Evolutionary conservation across 2,329 filamentous ascomycete genomes (phyloP).

Genomic region (Gliomastix tumulicola): DNA sequence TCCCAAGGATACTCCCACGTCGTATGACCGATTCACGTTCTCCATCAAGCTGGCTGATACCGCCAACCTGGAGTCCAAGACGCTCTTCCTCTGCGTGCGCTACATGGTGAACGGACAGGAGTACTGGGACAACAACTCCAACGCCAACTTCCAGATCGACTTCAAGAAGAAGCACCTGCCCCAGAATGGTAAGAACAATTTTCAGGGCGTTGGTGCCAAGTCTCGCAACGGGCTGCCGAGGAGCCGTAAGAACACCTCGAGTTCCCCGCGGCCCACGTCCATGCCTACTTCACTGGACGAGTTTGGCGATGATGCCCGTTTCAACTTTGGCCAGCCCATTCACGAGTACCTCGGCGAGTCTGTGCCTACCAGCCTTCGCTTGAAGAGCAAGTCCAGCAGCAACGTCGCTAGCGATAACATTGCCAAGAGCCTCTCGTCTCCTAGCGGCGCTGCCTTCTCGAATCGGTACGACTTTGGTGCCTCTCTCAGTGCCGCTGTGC

Average conservation of each 20-base stretch:
- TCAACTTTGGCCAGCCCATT: conserved; percentile 52
- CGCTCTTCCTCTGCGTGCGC: conserved; percentile 83
- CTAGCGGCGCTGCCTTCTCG: conserved; percentile 70
- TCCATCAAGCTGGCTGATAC: conserved; percentile 88
- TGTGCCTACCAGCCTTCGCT: conserved; percentile 50
- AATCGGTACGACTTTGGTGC: conserved; percentile 94
- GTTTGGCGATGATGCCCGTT: conserved; percentile 56
- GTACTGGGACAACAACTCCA: conserved; percentile 90
- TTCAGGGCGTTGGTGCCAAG: conserved; percentile 42
- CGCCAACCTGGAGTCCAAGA: conserved; percentile 87
- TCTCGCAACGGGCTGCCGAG: conserved; percentile 53
- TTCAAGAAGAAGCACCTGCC: conserved; percentile 74
- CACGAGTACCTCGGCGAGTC: conserved; percentile 59
- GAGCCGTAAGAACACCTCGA: conserved; percentile 42
- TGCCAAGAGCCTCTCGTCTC: conserved; percentile 40
- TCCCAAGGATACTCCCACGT: conserved; percentile 55
- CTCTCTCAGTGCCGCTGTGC: conserved; percentile 79
- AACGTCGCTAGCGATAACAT: conserved; percentile 59
- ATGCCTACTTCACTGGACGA: conserved; percentile 60
- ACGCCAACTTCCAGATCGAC: conserved; percentile 87
- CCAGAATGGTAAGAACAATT: conserved; percentile 49
- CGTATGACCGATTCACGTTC: conserved; percentile 87
- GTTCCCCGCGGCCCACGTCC: conserved; percentile 43
- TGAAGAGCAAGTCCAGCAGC: conserved; percentile 62
- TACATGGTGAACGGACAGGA: conserved; percentile 81